Evolutionary conservation across 2,329 filamentous ascomycete species (phyloP).

Genomic region (Fusarium duplospermum): DNA sequence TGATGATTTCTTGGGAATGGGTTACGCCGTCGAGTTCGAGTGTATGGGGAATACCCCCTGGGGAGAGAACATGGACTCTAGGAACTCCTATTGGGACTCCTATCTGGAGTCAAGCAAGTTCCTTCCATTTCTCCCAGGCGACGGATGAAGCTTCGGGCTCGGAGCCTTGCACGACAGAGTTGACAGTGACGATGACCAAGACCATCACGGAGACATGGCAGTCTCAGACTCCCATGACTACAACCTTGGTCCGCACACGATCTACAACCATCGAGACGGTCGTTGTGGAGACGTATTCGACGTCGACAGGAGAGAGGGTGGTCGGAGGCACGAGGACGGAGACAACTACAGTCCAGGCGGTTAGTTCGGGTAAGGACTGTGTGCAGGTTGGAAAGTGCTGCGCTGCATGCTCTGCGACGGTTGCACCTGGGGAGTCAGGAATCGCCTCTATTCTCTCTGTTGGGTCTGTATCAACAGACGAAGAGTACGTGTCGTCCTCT

Average conservation of each 20-base stretch:
- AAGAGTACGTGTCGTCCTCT: constrained; percentile 25
- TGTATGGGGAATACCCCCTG: constrained; percentile 2
- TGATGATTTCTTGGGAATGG: constrained; percentile 22
- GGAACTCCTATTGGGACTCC: neutral
- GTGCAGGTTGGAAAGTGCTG: constrained; percentile 31
- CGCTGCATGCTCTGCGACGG: constrained; percentile 21
- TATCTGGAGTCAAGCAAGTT: neutral
- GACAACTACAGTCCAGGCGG: constrained; percentile 33
- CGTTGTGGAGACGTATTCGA: constrained; percentile 44
- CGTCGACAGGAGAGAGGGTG: constrained; percentile 37
- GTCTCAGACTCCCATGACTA: constrained; percentile 29
- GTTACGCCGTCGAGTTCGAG: constrained; percentile 6
- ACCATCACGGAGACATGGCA: constrained; percentile 42
- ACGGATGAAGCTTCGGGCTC: constrained; percentile 12
- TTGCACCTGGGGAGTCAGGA: neutral
- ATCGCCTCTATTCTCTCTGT: constrained; percentile 7
- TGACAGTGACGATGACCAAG: constrained; percentile 43
- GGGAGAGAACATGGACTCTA: neutral
- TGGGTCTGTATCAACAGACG: constrained; percentile 18
- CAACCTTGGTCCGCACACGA: constrained; percentile 33
- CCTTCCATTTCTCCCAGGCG: neutral
- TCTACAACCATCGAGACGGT: constrained; percentile 38
- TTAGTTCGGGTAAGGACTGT: constrained; percentile 34
- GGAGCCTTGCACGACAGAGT: constrained; percentile 38
- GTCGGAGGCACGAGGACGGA: constrained; percentile 35